Base-by-base conservation (phyloP, 1,139 yeast species). In the Torulaspora globosa region DNA sequence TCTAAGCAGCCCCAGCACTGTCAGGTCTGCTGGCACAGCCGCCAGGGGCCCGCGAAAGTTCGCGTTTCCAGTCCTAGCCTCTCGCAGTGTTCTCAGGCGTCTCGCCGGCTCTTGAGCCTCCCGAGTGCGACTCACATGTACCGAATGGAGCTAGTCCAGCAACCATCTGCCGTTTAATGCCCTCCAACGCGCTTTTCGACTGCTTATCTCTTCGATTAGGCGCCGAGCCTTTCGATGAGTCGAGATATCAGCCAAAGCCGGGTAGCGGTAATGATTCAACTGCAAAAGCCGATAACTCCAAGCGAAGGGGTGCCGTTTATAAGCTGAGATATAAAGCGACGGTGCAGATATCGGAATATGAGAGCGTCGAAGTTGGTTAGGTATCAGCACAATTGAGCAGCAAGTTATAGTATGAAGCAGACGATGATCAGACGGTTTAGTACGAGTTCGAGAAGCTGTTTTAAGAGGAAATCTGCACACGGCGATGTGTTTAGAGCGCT, bases 401-500 rank as follows among this genome's bases (percentile, higher is more conserved):
- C 8, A 21, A 21, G 23, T 21, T 21, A 21, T 2, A 3, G 7
- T 9, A 29, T 9, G 14, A 29, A 9, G 18, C 18, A 15, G 16
- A 29, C 10, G 12, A 33, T 36, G 41, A 27, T 33, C 43, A 50
- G 43, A 32, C 49, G 34, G 37, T 53, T 42, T 34, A 44, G 50
- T 31, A 46, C 36, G 37, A 47, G 37, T 21, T 39, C 39, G 11
- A 32, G 30, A 9, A 26, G 29, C 24, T 16, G 15, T 11, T 32
- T 36, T 30, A 36, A 41, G 41, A 26, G 46, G 31, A 44, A 43
- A 29, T 42, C 41, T 10, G 19, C 41, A 15, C 34, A 36, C 33
- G 43, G 41, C 26, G 52, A 54, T 35, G 39, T 53, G 24, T 57
- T 58, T 43, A 53, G 60, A 41, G 44, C 48, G 24, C 46, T 63